Conservation (phyloP, 1,139 yeast species). For the Magnusiomyces ingens region DNA sequence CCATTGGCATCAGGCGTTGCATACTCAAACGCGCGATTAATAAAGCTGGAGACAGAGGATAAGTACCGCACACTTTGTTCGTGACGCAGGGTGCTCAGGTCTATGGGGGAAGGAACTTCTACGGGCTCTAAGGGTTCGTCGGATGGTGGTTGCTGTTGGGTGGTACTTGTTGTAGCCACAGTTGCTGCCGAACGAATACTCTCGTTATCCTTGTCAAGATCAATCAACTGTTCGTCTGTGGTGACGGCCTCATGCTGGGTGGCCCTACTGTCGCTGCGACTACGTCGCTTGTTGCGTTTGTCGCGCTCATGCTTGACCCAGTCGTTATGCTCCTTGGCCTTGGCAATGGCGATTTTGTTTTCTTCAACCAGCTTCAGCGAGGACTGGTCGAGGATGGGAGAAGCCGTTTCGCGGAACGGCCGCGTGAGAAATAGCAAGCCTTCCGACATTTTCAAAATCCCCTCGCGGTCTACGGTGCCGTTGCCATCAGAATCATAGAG, state of each 20-base stretch:
- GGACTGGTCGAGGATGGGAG: constrained; percentile 22
- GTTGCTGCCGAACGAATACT: background rate
- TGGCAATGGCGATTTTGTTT: constrained; percentile 17
- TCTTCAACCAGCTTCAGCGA: constrained; percentile 19
- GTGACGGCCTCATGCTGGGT: constrained; percentile 1
- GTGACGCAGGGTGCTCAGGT: constrained; percentile 47
- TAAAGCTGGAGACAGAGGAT: constrained; percentile 79
- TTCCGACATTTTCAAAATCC: constrained; percentile 77
- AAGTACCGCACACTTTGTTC: constrained; percentile 77
- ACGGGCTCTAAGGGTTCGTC: background rate
- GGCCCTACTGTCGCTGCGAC: constrained; percentile 11
- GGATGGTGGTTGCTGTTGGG: background rate
- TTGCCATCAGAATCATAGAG: constrained; percentile 59
- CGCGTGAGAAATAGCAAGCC: constrained; percentile 74
- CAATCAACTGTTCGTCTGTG: background rate
- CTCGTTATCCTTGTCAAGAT: background rate
- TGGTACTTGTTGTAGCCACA: background rate
- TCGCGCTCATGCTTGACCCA: constrained; percentile 12
- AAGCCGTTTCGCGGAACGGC: constrained; percentile 43
- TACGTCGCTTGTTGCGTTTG: constrained; percentile 14
- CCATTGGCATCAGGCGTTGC: constrained; percentile 54
- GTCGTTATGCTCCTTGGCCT: constrained; percentile 8
- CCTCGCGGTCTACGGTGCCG: constrained; percentile 68
- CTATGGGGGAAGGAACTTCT: constrained; percentile 15
- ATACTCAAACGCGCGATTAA: constrained; percentile 84